Evolutionary conservation across 345 rosid genomes (phyloP).

Genomic region (Linum lewisii): DNA sequence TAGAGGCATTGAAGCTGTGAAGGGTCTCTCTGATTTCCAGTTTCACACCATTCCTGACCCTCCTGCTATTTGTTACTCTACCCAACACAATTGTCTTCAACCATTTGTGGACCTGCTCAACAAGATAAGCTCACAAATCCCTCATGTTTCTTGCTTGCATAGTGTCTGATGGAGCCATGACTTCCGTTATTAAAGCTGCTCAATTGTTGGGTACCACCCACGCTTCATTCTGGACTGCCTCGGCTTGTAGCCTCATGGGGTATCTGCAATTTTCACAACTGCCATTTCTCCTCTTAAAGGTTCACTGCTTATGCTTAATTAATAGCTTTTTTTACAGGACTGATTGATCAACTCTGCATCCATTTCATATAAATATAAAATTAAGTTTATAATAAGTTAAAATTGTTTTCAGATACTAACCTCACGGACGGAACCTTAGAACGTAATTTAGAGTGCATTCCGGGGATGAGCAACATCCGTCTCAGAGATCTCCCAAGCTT

Average conservation of each 20-base stretch:
- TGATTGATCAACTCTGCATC: no score
- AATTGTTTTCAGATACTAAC: slow-evolving; percentile 26
- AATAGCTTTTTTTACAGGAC: no score
- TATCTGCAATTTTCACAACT: slow-evolving; percentile 25
- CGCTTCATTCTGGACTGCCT: slow-evolving; percentile 24
- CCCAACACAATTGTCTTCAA: slow-evolving; percentile 5
- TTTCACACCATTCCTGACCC: slow-evolving; percentile 21
- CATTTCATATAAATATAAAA: neutral
- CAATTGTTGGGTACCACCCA: slow-evolving; percentile 21
- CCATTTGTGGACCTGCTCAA: slow-evolving; percentile 11
- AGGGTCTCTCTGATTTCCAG: slow-evolving; percentile 10
- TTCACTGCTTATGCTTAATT: neutral
- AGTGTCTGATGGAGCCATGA: slow-evolving; percentile 16
- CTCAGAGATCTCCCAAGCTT: slow-evolving; percentile 5
- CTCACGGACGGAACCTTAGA: slow-evolving; percentile 23
- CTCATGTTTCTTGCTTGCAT: slow-evolving; percentile 1
- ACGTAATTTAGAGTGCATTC: slow-evolving; percentile 30
- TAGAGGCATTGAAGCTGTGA: slow-evolving; percentile 10
- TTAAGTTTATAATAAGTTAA: no score
- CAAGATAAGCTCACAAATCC: slow-evolving; percentile 5
- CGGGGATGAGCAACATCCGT: slow-evolving; percentile 20
- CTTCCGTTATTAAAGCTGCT: slow-evolving; percentile 15
- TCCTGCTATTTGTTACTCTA: slow-evolving; percentile 11
- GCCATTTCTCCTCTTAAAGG: slow-evolving; percentile 32
- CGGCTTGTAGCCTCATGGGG: slow-evolving; percentile 27